These are phyloP conservation scores for Boechera divaricarpa DNA, from an alignment of 345 rosid species.

Conservation along the genomic window DNA sequence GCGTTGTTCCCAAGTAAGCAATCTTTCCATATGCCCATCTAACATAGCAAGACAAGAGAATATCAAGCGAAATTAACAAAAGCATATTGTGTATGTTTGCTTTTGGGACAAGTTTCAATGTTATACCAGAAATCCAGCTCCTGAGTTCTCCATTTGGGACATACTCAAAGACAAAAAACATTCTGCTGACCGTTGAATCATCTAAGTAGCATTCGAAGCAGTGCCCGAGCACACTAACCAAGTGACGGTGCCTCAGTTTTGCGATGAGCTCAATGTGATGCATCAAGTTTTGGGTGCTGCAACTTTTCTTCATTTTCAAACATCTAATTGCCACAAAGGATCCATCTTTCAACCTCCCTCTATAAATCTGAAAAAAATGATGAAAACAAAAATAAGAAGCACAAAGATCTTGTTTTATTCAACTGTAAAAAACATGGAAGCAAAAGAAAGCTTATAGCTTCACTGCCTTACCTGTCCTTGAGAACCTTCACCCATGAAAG, in stretches of 20 bases:
- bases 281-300: conserved; percentile 75
- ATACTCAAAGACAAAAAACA: conserved; percentile 83
- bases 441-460: conserved; percentile 12
- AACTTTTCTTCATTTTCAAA: conserved; percentile 80
- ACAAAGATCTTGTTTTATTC: not conserved
- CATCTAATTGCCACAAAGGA: conserved; percentile 80
- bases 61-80: not conserved
- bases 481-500: conserved; percentile 97
- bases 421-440: conserved; percentile 15
- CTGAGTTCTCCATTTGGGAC: conserved; percentile 87
- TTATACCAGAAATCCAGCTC: conserved; percentile 87
- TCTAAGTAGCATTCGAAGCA: conserved; percentile 94
- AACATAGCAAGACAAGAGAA: conserved; percentile 29
- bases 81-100: not conserved
- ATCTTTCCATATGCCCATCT: conserved; percentile 55
- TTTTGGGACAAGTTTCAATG: conserved; percentile 12
- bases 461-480: conserved; percentile 71
- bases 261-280: conserved; percentile 86
- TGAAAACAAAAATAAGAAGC: not conserved
- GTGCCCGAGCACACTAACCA: conserved; percentile 91
- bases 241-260: conserved; percentile 83
- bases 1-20: conserved; percentile 81
- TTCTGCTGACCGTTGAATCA: conserved; percentile 93
- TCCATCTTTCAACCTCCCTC: conserved; percentile 81
- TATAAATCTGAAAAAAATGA: conserved; percentile 68